A percentile compares a stretch with the other conserved stretches of the same genome.
These are phyloP conservation scores for Poronia punctata DNA, from an alignment of 495 filamentous ascomycete species.

Conservation along the genomic window DNA sequence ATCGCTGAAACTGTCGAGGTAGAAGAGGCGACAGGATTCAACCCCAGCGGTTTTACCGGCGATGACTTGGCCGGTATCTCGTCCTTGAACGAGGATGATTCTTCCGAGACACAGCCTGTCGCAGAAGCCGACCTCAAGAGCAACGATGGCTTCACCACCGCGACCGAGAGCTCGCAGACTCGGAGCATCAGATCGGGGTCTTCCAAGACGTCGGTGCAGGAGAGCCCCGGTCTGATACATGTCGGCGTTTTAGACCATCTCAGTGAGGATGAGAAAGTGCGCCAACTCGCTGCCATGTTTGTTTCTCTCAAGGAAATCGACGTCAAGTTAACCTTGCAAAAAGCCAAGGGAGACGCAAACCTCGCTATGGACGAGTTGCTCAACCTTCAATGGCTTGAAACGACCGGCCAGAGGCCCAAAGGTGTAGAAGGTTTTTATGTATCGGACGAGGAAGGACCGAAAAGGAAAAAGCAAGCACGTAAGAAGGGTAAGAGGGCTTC, in stretches of 20 bases:
- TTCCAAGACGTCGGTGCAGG: conserved; percentile 8
- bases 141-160: conserved; percentile 13
- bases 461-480: conserved; percentile 36
- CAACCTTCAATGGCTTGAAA: conserved; percentile 64
- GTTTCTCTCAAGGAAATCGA: conserved; percentile 55
- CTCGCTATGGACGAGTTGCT: conserved; percentile 75
- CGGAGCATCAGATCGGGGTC: conserved; percentile 13
- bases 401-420: conserved; percentile 51
- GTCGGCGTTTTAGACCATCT: conserved; percentile 38
- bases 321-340: conserved; percentile 57
- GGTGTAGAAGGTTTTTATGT: conserved; percentile 75
- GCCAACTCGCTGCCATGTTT: conserved; percentile 60
- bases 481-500: conserved; percentile 9
- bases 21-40: conserved; percentile 66
- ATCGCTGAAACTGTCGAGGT: conserved; percentile 53
- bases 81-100: conserved; percentile 7
- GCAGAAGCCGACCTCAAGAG: conserved; percentile 19
- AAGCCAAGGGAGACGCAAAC: conserved; percentile 54
- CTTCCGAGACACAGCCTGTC: conserved; percentile 3
- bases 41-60: conserved; percentile 64
- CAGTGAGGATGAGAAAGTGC: conserved; percentile 49
- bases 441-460: conserved; percentile 35
- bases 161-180: conserved; percentile 17
- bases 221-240: conserved; percentile 5
- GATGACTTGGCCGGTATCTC: conserved; percentile 10